Evolutionary conservation across 805 yeast genomes (phyloP).

Genomic region (Blastobotrys mokoenaii): DNA sequence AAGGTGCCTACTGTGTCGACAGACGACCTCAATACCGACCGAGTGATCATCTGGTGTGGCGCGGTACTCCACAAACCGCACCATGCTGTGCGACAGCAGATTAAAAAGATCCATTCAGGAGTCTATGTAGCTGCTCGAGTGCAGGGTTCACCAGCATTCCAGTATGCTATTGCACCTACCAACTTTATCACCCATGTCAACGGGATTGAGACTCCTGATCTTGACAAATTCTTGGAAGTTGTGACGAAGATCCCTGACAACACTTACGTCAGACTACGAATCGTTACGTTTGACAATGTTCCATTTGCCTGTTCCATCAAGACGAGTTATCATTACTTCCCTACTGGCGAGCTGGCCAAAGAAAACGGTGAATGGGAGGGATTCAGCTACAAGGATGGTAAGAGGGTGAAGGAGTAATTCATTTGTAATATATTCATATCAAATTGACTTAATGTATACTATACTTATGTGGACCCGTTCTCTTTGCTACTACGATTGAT

Average conservation of each 20-base stretch:
- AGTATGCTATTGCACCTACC: slow-evolving; percentile 69
- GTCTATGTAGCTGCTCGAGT: slow-evolving; percentile 74
- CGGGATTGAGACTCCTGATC: slow-evolving; percentile 60
- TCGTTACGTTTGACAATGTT: slow-evolving; percentile 77
- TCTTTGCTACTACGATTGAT: no score
- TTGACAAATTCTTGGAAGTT: slow-evolving; percentile 57
- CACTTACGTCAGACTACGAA: slow-evolving; percentile 70
- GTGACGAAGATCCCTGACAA: slow-evolving; percentile 69
- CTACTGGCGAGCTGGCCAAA: slow-evolving; percentile 41
- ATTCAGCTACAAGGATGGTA: slow-evolving; percentile 31
- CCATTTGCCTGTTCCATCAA: slow-evolving; percentile 81
- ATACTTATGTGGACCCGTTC: no score
- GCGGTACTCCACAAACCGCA: slow-evolving; percentile 82
- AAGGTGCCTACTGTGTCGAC: slow-evolving; percentile 59
- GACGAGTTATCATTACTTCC: slow-evolving; percentile 82
- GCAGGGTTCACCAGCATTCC: slow-evolving; percentile 80
- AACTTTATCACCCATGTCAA: slow-evolving; percentile 86
- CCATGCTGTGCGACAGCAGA: slow-evolving; percentile 81
- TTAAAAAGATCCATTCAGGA: slow-evolving; percentile 66
- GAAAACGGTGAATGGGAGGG: slow-evolving; percentile 47
- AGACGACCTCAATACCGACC: slow-evolving; percentile 48
- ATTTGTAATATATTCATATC: slow-evolving; percentile 1
- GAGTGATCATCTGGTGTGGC: slow-evolving; percentile 76
- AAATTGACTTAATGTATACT: slow-evolving; percentile 1
- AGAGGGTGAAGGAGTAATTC: slow-evolving; percentile 7